Conservation (phyloP, 2,329 filamentous ascomycete species). For the Arthrocladium fulminans region DNA sequence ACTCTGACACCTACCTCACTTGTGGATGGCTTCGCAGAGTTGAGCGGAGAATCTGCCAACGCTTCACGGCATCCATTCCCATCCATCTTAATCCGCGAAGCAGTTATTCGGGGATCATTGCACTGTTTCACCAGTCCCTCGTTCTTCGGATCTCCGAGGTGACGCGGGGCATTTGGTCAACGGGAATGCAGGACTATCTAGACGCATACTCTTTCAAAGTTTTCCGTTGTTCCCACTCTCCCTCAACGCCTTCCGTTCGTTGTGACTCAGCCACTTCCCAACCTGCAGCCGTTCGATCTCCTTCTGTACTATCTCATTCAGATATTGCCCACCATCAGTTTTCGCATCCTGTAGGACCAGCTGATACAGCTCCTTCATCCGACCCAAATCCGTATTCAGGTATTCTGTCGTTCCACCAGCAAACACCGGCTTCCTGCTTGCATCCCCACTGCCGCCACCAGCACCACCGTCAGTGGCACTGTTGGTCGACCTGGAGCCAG, state of each 20-base stretch:
- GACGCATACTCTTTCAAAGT: too few relatives aligned
- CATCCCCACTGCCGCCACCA: background rate
- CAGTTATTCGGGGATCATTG: too few relatives aligned
- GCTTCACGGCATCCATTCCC: slow-evolving; percentile 7
- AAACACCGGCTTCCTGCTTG: background rate
- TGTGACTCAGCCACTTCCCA: slow-evolving; percentile 1
- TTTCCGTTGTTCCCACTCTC: background rate
- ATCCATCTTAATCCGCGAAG: too few relatives aligned
- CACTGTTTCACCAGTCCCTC: too few relatives aligned
- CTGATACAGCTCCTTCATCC: background rate
- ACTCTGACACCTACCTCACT: slow-evolving; percentile 10
- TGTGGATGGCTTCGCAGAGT: slow-evolving; percentile 18
- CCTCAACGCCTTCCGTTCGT: slow-evolving; percentile 3
- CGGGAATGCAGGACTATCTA: too few relatives aligned
- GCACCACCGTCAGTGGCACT: background rate
- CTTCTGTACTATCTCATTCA: background rate
- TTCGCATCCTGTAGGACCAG: background rate
- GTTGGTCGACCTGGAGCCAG: background rate
- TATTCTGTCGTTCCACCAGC: background rate
- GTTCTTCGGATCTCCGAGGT: background rate
- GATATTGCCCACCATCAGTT: background rate
- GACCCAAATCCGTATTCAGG: background rate
- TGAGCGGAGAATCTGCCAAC: slow-evolving; percentile 18
- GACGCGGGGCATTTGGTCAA: background rate
- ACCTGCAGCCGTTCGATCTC: slow-evolving; percentile 4